Evolutionary conservation across 192 early-diverging fungal species (phyloP).

Genomic region (Powellomyces hirtus): DNA sequence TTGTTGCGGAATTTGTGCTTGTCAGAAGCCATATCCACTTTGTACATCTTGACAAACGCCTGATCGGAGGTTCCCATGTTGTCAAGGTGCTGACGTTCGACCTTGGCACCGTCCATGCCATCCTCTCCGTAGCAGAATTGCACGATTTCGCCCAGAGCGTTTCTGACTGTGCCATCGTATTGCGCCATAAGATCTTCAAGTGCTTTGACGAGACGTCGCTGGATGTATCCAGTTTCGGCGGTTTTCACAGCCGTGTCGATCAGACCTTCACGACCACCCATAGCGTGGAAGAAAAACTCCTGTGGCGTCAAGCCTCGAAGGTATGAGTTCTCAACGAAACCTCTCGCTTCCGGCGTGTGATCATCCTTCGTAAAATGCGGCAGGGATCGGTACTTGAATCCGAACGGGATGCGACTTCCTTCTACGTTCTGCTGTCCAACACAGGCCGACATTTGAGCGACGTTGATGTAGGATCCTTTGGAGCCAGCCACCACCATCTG

Average conservation of each 20-base stretch:
- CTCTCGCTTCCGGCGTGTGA: slow-evolving; percentile 85
- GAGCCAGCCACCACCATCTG: slow-evolving; percentile 97
- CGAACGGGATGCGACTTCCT: slow-evolving; percentile 96
- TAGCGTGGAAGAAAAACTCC: slow-evolving; percentile 99
- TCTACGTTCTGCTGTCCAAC: slow-evolving; percentile 99
- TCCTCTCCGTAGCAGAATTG: slow-evolving; percentile 99
- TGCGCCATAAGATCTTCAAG: slow-evolving; percentile 97
- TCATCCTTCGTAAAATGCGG: slow-evolving; percentile 99
- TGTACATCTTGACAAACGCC: slow-evolving; percentile 76
- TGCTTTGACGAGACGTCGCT: slow-evolving; percentile 96
- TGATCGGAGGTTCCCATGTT: slow-evolving; percentile 66
- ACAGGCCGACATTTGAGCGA: slow-evolving; percentile 97
- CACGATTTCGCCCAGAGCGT: slow-evolving; percentile 88
- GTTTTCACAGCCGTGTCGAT: slow-evolving; percentile 99
- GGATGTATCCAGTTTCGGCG: slow-evolving; percentile 99
- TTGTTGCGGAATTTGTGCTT: slow-evolving; percentile 62
- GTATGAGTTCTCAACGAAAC: slow-evolving; percentile 89
- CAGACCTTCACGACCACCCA: slow-evolving; percentile 99
- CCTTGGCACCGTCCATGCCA: slow-evolving; percentile 90
- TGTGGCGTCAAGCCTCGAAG: slow-evolving; percentile 90
- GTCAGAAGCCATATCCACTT: slow-evolving; percentile 66
- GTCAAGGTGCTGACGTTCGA: slow-evolving; percentile 79
- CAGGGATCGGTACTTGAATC: slow-evolving; percentile 90
- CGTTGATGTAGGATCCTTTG: slow-evolving; percentile 94
- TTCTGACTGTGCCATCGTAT: slow-evolving; percentile 96